Conservation (phyloP, 805 yeast species). For the Schwanniomyces polymorphus region DNA sequence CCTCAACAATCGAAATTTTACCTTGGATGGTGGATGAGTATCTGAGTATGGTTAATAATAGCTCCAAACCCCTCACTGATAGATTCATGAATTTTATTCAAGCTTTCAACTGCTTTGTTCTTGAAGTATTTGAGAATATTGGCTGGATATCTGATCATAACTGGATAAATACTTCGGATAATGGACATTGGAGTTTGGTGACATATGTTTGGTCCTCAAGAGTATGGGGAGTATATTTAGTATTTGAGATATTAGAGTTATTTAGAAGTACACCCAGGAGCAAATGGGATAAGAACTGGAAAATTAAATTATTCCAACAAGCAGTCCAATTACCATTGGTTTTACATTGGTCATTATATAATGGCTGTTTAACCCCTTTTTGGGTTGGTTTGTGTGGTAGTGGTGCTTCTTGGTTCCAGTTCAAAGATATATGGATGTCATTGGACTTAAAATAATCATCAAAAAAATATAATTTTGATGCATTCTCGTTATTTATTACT, state of each 20-base stretch:
- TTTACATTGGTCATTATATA: constrained; percentile 44
- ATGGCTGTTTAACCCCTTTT: constrained; percentile 45
- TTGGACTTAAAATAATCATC: constrained; percentile 21
- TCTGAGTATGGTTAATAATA: constrained; percentile 24
- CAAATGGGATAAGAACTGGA: constrained; percentile 38
- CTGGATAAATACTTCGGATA: constrained; percentile 43
- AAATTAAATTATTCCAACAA: constrained; percentile 34
- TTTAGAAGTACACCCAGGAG: constrained; percentile 39
- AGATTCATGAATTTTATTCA: constrained; percentile 37
- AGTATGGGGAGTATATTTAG: constrained; percentile 43
- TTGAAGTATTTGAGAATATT: constrained; percentile 42
- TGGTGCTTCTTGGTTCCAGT: constrained; percentile 45
- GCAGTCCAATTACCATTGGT: constrained; percentile 42
- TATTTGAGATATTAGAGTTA: constrained; percentile 39
- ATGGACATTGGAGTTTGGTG: constrained; percentile 41
- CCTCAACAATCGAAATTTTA: constrained; percentile 41
- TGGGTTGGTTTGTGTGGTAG: constrained; percentile 49
- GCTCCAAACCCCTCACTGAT: constrained; percentile 25
- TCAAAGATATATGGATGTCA: constrained; percentile 35
- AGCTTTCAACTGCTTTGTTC: constrained; percentile 38
- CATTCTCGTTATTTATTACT: not conserved
- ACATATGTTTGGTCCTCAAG: constrained; percentile 46
- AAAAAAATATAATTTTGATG: not conserved
- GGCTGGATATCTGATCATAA: constrained; percentile 49
- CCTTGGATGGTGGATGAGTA: constrained; percentile 47